These are phyloP conservation scores for Eutypella sp. DNA, from an alignment of 2,329 filamentous ascomycete genomes.

Conservation along the genomic window DNA sequence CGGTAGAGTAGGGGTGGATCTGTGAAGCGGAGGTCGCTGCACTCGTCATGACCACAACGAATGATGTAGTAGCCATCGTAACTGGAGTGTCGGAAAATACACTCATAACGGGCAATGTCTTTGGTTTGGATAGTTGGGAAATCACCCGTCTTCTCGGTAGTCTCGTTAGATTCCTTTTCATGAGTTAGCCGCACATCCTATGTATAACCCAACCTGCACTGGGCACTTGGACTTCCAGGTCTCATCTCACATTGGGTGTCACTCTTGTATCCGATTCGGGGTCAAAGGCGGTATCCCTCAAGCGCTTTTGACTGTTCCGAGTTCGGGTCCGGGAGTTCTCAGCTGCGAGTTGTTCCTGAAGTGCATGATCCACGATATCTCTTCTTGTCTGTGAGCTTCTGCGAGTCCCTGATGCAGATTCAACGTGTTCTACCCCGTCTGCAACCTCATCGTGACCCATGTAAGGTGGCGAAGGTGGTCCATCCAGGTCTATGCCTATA, in stretches of 20 bases:
- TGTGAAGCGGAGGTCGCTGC: slow-evolving; percentile 16
- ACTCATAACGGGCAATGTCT: slow-evolving; percentile 22
- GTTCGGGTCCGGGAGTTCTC: slow-evolving; percentile 7
- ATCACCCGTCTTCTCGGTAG: slow-evolving; percentile 2
- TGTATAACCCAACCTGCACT: neutral
- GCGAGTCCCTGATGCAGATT: slow-evolving; percentile 6
- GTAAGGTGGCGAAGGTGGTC: slow-evolving; percentile 1
- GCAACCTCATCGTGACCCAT: slow-evolving; percentile 2
- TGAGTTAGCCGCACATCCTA: neutral
- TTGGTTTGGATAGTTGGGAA: slow-evolving; percentile 21
- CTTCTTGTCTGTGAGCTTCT: slow-evolving; percentile 6
- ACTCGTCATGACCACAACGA: slow-evolving; percentile 19
- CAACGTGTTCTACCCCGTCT: slow-evolving; percentile 1
- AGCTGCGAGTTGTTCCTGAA: slow-evolving; percentile 12
- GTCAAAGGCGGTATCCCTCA: slow-evolving; percentile 2
- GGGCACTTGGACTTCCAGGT: neutral
- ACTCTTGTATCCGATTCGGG: neutral
- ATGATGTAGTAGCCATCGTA: slow-evolving; percentile 22
- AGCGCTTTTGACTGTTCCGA: slow-evolving; percentile 14
- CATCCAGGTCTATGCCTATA: slow-evolving; percentile 3
- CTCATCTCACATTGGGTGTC: neutral
- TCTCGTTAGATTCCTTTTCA: neutral
- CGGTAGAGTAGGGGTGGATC: slow-evolving; percentile 23
- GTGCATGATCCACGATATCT: slow-evolving; percentile 10
- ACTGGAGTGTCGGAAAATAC: slow-evolving; percentile 23